Percentiles rank a stretch among this genome's conserved stretches.
phyloP scores from a whole-genome alignment of 768 basidiomycete species.

The Tephrocybe sp. region DNA sequence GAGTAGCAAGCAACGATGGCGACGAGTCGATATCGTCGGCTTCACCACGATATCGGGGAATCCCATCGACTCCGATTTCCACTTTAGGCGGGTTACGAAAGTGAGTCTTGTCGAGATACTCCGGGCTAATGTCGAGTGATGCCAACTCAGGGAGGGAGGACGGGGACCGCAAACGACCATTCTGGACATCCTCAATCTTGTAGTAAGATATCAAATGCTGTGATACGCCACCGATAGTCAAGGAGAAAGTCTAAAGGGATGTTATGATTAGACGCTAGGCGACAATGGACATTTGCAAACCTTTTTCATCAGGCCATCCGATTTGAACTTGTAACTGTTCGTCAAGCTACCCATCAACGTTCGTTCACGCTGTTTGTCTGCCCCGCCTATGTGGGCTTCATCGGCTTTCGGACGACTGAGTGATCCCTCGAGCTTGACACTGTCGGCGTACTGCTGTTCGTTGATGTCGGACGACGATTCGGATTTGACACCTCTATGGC shows the following conservation, averaged over 20 bases:
- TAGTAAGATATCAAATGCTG: constrained; percentile 97
- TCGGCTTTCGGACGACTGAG: constrained; percentile 68
- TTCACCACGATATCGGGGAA: constrained; percentile 80
- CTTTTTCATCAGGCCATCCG: constrained; percentile 96
- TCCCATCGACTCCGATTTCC: constrained; percentile 81
- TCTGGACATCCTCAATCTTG: constrained; percentile 86
- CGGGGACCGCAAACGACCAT: constrained; percentile 84
- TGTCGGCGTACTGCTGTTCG: constrained; percentile 30
- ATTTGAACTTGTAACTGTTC: constrained; percentile 91
- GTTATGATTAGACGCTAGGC: constrained; percentile 6
- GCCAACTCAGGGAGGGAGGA: constrained; percentile 88
- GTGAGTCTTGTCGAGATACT: constrained; percentile 87
- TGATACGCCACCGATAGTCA: constrained; percentile 79
- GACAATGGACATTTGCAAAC: constrained; percentile 41
- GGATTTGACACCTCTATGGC: constrained; percentile 53
- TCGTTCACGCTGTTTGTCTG: constrained; percentile 78
- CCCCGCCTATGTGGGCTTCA: constrained; percentile 36
- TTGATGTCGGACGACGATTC: constrained; percentile 38
- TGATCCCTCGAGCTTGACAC: constrained; percentile 34
- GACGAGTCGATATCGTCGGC: constrained; percentile 67
- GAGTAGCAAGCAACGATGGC: constrained; percentile 38
- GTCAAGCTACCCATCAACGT: constrained; percentile 88
- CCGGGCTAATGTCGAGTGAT: constrained; percentile 80
- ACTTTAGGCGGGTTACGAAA: constrained; percentile 91
- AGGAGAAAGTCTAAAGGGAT: constrained; percentile 77